Evolutionary conservation across 306 rosid species (phyloP), one percentile per base, ranked within the genome.

Genomic region (Vigna reflexopilosa): DNA sequence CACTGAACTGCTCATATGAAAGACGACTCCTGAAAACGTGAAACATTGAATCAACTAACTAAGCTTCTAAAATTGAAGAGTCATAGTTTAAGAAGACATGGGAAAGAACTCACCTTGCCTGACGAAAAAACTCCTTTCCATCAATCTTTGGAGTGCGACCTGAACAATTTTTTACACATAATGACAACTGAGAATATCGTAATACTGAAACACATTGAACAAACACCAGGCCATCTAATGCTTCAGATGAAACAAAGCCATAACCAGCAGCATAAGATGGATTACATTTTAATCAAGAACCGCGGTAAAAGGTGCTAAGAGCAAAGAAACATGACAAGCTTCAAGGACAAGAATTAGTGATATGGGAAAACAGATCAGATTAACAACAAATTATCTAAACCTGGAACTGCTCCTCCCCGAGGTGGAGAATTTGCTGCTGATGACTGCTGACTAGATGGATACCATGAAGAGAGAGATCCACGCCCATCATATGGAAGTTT

Each of bases 361-460:
- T 42, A 78, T 38, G 32, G 32, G 48, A 7, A 13, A 4, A 2
- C 55, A 50, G 14, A 71, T 49, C 22, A 50, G 50, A 67, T 58
- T 52, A 75, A 48, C 30, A 74, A 57, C 38, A 80, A 72, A 76
- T 52, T 38, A 61, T 76, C 48, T 15, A 89, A 75, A 93, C 98
- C 98, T 84, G 94, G 78, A 70, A 81, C 38, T 61, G 88, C 36
- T 59, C 90, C 90, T 44, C 85, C 87, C 38, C 93, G 94, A 73
- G 98, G 96, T 75, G 99, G 99, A 83, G 99, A 93, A 75, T 83
- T 93, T 76, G 99, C 97, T 54, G 99, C 98, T 51, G 99, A 96
- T 47, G 99, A 93, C 88, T 90, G 99, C 89, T 96, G 98, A 88
- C 99, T 96, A 68, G 99, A 93, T 54, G 98, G 83, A 85, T 90